Conservation (phyloP, 225 moss, liverwort and hornwort genomes). For the Asterella californica region DNA sequence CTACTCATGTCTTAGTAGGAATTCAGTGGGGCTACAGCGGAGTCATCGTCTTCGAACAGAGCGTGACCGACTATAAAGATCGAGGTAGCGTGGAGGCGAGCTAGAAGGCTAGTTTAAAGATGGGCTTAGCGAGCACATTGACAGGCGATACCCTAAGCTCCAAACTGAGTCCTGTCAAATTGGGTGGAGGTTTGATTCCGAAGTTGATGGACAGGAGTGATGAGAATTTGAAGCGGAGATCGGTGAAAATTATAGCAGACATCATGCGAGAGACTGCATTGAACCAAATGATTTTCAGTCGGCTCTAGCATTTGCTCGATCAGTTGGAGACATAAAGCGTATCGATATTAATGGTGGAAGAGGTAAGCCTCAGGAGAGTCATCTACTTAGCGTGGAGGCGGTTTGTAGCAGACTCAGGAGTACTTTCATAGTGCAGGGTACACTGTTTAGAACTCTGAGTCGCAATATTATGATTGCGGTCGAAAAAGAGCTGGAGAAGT, state of each 20-base stretch:
- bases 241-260: slow-evolving; percentile 21
- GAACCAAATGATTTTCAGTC: slow-evolving; percentile 13
- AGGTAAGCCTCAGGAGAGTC: slow-evolving; percentile 20
- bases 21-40: slow-evolving; percentile 21
- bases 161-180: slow-evolving; percentile 11
- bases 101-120: slow-evolving; percentile 16
- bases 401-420: slow-evolving; percentile 8
- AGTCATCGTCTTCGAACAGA: slow-evolving; percentile 15
- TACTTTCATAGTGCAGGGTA: background rate
- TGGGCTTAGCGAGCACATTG: background rate
- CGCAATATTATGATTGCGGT: slow-evolving; percentile 3
- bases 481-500: slow-evolving; percentile 17
- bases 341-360: slow-evolving; percentile 13
- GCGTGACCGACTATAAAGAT: slow-evolving; percentile 5
- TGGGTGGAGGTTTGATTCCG: slow-evolving; percentile 4
- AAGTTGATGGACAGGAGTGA: background rate
- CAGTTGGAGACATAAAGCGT: background rate
- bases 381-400: slow-evolving; percentile 11
- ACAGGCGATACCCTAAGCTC: slow-evolving; percentile 14
- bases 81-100: slow-evolving; percentile 6
- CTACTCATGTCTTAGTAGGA: slow-evolving; percentile 14
- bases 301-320: slow-evolving; percentile 17
- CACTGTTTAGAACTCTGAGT: slow-evolving; percentile 16
- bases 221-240: slow-evolving; percentile 11
- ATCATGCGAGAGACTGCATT: slow-evolving; percentile 5